Conservation (phyloP, 2,329 filamentous ascomycete genomes). For the Fusarium oxysporum region DNA sequence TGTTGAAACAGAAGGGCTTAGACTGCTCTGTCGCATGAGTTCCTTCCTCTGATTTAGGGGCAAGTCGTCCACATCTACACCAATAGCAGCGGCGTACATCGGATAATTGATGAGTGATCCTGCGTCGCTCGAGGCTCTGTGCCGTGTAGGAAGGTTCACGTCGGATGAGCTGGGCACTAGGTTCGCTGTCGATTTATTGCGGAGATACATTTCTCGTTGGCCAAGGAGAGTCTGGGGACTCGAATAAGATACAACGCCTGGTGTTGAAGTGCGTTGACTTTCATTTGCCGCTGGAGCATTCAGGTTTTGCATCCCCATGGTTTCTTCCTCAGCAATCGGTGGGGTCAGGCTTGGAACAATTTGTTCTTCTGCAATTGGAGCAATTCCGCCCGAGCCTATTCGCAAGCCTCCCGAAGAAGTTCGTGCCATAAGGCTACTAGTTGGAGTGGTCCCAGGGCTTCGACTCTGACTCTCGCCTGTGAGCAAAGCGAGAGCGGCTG, state of each 20-base stretch:
- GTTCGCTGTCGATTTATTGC: conserved; percentile 62
- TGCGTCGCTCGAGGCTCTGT: conserved; percentile 55
- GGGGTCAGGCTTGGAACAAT: conserved; percentile 18
- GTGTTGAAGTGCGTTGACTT: conserved; percentile 48
- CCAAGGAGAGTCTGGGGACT: conserved; percentile 67
- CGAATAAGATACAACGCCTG: conserved; percentile 63
- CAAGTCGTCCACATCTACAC: conserved; percentile 72
- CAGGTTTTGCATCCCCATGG: conserved; percentile 13
- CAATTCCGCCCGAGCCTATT: conserved; percentile 48
- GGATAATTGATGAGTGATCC: conserved; percentile 55
- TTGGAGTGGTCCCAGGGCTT: conserved; percentile 40
- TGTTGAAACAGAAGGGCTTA: conserved; percentile 48
- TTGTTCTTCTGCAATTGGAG: conserved; percentile 60
- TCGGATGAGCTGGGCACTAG: conserved; percentile 47
- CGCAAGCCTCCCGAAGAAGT: conserved; percentile 40
- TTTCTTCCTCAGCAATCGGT: conserved; percentile 33
- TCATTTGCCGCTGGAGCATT: conserved; percentile 42
- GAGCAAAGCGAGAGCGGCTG: conserved; percentile 41
- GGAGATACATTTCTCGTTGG: conserved; percentile 65
- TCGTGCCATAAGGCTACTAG: conserved; percentile 33
- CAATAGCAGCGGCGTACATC: conserved; percentile 46
- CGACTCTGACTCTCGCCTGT: conserved; percentile 39
- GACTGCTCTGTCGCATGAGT: conserved; percentile 67
- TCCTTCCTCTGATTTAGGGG: conserved; percentile 76
- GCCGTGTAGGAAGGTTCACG: conserved; percentile 42